Evolutionary conservation across 257 asterid genomes (phyloP), one percentile per base, ranked within the genome.

Genomic region (Petunia axillaris): DNA sequence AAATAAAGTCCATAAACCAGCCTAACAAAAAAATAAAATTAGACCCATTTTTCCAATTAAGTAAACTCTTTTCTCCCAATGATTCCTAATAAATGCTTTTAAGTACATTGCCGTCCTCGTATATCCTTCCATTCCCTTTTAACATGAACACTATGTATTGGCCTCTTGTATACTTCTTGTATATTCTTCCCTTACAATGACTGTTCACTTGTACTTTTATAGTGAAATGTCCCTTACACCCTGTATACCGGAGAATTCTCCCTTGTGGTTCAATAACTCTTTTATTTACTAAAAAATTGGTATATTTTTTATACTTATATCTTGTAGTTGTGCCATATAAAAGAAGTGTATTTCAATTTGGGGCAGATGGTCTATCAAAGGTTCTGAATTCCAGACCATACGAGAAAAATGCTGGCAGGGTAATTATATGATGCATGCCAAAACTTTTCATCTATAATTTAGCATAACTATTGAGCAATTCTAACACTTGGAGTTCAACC

Each of bases 381-480:
- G 55, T 52, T 52, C 1, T 52, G 55, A 52, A 52, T 14, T 52
- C 15, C 15, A 4, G 11, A 52, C 11, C 15, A 15, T 15, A 10
- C 9, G 57, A 52, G 15, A 52, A 52, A 52, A 52, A 8, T 6
- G 38, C 5, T 6, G 65, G 65, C 65, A 59, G 3, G 39, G 5
- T 39, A 6, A 16, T 57, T 57, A 59, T 25, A 10, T 25, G 38
- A 25, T 59, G 65, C 39, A 16, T 0, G 65, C 6, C 8, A 59
- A 3, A 59, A 39, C 39, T 59, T 59, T 59, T 59, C 65, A 7
- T 59, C 65, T 8, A 1, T 48, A 68, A 43, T 43, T n/a, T 67
- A 54, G 75, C 54, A 67, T 3, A 67, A 7, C 70, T 43, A 43
- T 43, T 43, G 44, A 67, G 75, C 75, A 67, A 43, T 43, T 67